Evolutionary conservation across 495 filamentous ascomycete genomes (phyloP), one percentile per base, ranked within the genome.

Genomic region (Lasiosphaeriaceae sp.): DNA sequence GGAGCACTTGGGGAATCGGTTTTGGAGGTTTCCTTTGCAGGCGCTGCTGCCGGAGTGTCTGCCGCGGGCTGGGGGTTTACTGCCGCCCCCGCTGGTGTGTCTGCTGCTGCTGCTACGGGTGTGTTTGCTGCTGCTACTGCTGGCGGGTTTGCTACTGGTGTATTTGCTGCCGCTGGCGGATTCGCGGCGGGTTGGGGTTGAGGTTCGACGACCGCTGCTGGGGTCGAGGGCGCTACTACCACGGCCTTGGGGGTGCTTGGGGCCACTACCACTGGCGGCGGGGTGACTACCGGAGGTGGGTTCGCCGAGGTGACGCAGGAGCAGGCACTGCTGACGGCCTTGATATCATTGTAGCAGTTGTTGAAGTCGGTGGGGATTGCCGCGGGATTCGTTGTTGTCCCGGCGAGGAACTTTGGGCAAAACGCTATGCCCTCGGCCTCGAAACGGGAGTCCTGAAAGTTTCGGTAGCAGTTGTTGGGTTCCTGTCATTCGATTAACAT

Each of bases 291-390:
- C 17, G 61, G 63, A 29, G 56, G 17, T 8, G 66, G 58, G 26
- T 61, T 47, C 12, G 60, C 58, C 56, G 71, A 73, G 47, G 65
- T 65, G 58, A 73, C 61, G 63, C 71, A 73, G 35, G 69, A 71
- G 66, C 71, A 73, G 44, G 69, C 71, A 43, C 69, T 71, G 63
- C 63, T 69, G 43, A 70, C 63, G 20, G 35, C 57, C n/a, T 23
- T 12, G 50, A 62, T 54, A 43, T 62, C 37, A 41, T 24, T 26
- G 11, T 50, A 50, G 52, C 67, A 70, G 62, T 70, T 71, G 39
- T 52, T 45, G 45, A 67, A 62, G 48, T 63, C 44, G 29, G 62
- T 58, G 23, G 71, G 64, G 39, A 70, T 62, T 26, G 65, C 59
- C 3, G 56, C 11, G 11, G 56, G 14, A 9, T 21, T 61, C 11